Percentiles rank a stretch among this genome's conserved stretches.
Conservation (phyloP, 2,329 filamentous ascomycete genomes). For the Stemphylium vesicarium region DNA sequence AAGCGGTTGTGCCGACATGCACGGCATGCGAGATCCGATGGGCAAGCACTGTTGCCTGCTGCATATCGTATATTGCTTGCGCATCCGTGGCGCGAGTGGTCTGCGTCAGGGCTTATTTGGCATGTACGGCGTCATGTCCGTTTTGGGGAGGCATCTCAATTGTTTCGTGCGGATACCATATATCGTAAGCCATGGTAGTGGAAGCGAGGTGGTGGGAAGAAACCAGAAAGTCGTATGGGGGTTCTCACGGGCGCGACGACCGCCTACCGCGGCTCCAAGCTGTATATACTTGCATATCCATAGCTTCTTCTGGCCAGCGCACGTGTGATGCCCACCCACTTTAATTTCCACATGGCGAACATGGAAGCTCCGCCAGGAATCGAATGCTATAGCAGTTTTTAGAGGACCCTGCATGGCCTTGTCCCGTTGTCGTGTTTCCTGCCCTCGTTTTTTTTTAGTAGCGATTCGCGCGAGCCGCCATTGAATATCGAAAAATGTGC, state of each 20-base stretch:
- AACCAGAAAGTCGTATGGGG: no score
- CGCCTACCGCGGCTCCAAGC: slow-evolving; percentile 1
- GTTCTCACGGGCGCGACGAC: background rate
- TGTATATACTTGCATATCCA: background rate
- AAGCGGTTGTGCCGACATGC: slow-evolving; percentile 6
- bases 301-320: background rate
- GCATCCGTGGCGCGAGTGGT: background rate
- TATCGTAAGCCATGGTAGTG: no score
- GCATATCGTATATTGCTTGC: slow-evolving; percentile 1
- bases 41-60: background rate
- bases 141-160: background rate
- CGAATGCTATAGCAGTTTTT: background rate
- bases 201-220: no score
- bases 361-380: background rate
- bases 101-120: background rate
- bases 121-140: no score
- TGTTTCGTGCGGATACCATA: background rate
- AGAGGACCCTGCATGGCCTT: slow-evolving; percentile 7
- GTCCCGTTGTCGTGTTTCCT: background rate
- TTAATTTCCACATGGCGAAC: slow-evolving; percentile 12
- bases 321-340: background rate
- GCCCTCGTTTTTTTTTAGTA: background rate
- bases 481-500: no score
- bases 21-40: slow-evolving; percentile 6
- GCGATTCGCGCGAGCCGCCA: slow-evolving; percentile 6